phyloP scores from a whole-genome alignment of 1,284 basidiomycete genomes.

The Melanopsichium pennsylvanicum region DNA sequence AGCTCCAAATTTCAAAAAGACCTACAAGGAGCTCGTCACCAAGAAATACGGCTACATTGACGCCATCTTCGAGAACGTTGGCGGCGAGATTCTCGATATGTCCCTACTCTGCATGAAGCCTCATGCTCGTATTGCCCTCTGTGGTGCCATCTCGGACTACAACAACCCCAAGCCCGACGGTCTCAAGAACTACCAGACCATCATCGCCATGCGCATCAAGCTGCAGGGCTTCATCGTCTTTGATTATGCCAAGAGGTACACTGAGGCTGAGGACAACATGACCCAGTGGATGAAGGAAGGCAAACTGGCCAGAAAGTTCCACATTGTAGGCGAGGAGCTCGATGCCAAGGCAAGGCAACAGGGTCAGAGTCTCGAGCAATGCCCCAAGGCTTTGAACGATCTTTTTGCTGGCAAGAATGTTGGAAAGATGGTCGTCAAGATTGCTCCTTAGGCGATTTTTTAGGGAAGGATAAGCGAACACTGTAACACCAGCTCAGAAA shows the following conservation, averaged over 20 bases:
- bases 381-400: constrained; percentile 45
- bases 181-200: constrained; percentile 67
- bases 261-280: constrained; percentile 67
- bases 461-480: neutral
- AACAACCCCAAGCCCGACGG: constrained; percentile 64
- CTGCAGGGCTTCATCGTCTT: constrained; percentile 76
- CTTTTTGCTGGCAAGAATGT: constrained; percentile 54
- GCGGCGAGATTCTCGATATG: constrained; percentile 47
- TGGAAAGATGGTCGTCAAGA: constrained; percentile 53
- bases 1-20: constrained; percentile 70
- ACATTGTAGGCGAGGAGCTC: constrained; percentile 43
- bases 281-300: constrained; percentile 72
- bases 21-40: constrained; percentile 73
- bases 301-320: constrained; percentile 76
- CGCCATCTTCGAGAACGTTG: constrained; percentile 54
- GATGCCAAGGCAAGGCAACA: constrained; percentile 15
- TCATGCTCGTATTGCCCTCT: constrained; percentile 77
- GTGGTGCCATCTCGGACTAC: constrained; percentile 75
- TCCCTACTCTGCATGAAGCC: constrained; percentile 72
- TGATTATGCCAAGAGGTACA: constrained; percentile 36
- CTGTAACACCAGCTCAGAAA: constrained; percentile 4
- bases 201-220: constrained; percentile 79
- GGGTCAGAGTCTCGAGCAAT: constrained; percentile 27
- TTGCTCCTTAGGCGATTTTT: constrained; percentile 11
- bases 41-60: constrained; percentile 54